A percentile compares a stretch with the other conserved stretches of the same genome.
Conservation (phyloP, 1,139 yeast species). For the Blastobotrys proliferans region DNA sequence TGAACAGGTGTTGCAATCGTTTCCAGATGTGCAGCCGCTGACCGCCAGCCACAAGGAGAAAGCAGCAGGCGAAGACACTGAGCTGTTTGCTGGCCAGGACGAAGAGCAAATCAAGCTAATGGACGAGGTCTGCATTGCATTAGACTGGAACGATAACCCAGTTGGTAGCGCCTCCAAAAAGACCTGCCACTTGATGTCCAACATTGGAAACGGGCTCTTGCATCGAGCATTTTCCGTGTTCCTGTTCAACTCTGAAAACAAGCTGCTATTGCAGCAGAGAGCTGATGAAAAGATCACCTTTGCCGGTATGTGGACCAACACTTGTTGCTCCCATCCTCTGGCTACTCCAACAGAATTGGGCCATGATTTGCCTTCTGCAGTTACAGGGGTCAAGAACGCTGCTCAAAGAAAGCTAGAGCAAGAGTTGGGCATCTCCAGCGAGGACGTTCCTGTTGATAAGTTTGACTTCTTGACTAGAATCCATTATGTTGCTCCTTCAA, state of each 20-base stretch:
- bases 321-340: slow-evolving; percentile 97
- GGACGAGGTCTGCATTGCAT: slow-evolving; percentile 95
- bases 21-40: slow-evolving; percentile 21
- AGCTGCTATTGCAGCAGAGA: slow-evolving; percentile 84
- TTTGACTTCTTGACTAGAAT: slow-evolving; percentile 88
- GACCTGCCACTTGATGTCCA: slow-evolving; percentile 78
- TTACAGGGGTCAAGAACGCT: slow-evolving; percentile 78
- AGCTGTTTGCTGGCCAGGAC: slow-evolving; percentile 76
- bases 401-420: slow-evolving; percentile 90
- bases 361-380: slow-evolving; percentile 51
- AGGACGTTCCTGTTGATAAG: slow-evolving; percentile 55
- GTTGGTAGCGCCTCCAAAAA: slow-evolving; percentile 94
- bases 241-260: slow-evolving; percentile 70
- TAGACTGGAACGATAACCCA: slow-evolving; percentile 82
- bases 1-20: slow-evolving; percentile 15
- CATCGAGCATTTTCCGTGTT: slow-evolving; percentile 97
- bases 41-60: slow-evolving; percentile 13
- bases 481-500: slow-evolving; percentile 85
- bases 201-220: slow-evolving; percentile 76
- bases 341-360: slow-evolving; percentile 83
- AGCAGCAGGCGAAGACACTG: slow-evolving; percentile 20
- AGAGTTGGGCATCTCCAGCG: slow-evolving; percentile 77
- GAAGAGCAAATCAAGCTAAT: slow-evolving; percentile 89
- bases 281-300: slow-evolving; percentile 96
- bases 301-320: slow-evolving; percentile 96